These are phyloP conservation scores for Cystofilobasidium macerans DNA, from an alignment of 768 basidiomycete species.

Conservation along the genomic window DNA sequence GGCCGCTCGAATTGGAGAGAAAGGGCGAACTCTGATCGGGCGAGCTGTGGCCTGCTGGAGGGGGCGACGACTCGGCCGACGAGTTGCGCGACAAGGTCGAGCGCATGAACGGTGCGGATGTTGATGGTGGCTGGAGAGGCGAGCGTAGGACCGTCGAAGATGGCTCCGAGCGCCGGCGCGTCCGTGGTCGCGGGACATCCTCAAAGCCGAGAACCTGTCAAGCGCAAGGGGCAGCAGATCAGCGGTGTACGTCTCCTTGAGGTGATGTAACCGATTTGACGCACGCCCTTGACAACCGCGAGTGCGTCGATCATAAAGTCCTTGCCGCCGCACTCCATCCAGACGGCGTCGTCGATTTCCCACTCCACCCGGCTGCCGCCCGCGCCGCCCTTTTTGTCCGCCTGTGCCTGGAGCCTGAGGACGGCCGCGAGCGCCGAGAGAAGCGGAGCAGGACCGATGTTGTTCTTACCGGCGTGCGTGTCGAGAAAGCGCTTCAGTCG, in stretches of 20 bases:
- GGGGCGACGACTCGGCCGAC: neutral
- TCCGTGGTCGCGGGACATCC: slow-evolving; percentile 15
- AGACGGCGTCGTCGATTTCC: slow-evolving; percentile 27
- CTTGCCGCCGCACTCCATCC: slow-evolving; percentile 27
- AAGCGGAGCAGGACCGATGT: slow-evolving; percentile 24
- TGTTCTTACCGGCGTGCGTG: slow-evolving; percentile 20
- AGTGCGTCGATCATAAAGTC: slow-evolving; percentile 27
- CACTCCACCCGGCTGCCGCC: slow-evolving; percentile 19
- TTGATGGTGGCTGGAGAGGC: neutral
- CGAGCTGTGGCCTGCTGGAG: neutral
- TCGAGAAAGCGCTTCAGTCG: slow-evolving; percentile 14
- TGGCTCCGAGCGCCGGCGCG: slow-evolving; percentile 1
- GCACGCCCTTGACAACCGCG: slow-evolving; percentile 25
- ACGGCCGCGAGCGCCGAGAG: slow-evolving; percentile 8
- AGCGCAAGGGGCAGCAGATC: neutral
- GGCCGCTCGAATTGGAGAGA: neutral
- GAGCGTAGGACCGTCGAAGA: neutral
- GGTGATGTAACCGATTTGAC: neutral
- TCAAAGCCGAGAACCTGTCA: slow-evolving; percentile 25
- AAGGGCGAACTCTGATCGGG: slow-evolving; percentile 1
- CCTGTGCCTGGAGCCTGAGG: slow-evolving; percentile 17
- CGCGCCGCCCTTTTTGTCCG: slow-evolving; percentile 22
- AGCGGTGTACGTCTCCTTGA: too few relatives aligned
- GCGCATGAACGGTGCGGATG: neutral
- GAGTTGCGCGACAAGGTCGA: neutral